Percentiles rank a stretch among this genome's conserved stretches.
phyloP scores from a whole-genome alignment of 2,329 filamentous ascomycete genomes.

The Arthrobotrys musiformis region DNA sequence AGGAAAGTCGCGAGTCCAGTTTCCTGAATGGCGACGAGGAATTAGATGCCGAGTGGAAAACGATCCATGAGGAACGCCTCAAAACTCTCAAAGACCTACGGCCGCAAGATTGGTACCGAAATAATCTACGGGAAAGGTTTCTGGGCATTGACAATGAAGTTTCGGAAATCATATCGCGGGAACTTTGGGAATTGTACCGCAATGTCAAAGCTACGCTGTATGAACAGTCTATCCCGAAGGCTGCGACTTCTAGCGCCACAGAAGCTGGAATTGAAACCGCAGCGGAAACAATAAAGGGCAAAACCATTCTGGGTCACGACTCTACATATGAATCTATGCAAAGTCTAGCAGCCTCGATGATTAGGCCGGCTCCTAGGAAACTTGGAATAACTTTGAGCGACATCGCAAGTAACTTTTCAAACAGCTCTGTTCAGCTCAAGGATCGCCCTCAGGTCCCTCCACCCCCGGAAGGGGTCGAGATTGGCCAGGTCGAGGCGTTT shows the following conservation, averaged over 20 bases:
- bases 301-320: background rate
- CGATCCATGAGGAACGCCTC: background rate
- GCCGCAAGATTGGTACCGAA: constrained; percentile 29
- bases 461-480: background rate
- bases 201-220: background rate
- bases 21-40: background rate
- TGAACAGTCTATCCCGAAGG: background rate
- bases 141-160: background rate
- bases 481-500: background rate
- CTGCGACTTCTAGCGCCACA: too few relatives aligned
- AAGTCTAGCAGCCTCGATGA: constrained; percentile 2
- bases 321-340: constrained; percentile 23
- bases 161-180: constrained; percentile 6
- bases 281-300: background rate
- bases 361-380: background rate
- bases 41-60: background rate
- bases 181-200: background rate
- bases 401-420: constrained; percentile 3
- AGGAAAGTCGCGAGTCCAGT: background rate
- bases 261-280: too few relatives aligned
- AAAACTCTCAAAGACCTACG: background rate
- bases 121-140: constrained; percentile 6
- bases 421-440: background rate
- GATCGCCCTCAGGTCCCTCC: constrained; percentile 9
- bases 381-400: background rate